These are phyloP conservation scores for Cryomyces antarcticus DNA, from an alignment of 495 filamentous ascomycete genomes.

Conservation along the genomic window DNA sequence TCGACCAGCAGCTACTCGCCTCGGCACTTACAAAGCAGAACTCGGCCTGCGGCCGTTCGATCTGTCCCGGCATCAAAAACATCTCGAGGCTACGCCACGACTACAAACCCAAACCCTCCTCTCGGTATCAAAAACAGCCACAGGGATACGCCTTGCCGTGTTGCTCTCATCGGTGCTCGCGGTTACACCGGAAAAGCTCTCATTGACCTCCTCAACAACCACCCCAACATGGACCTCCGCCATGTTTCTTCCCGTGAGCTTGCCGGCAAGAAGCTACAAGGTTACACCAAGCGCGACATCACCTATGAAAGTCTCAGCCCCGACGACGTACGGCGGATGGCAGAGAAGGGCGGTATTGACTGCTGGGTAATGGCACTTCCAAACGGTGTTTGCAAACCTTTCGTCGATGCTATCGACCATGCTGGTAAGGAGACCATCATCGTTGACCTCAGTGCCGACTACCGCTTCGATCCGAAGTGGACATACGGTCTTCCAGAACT, in stretches of 20 bases:
- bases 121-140: conserved; percentile 81
- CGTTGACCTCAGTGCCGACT: conserved; percentile 86
- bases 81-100: conserved; percentile 34
- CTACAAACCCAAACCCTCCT: conserved; percentile 94
- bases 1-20: background rate
- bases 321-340: conserved; percentile 83
- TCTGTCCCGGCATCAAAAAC: background rate
- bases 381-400: conserved; percentile 93
- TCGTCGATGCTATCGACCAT: conserved; percentile 75
- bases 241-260: conserved; percentile 93
- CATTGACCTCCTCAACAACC: conserved; percentile 70
- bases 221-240: conserved; percentile 84
- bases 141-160: conserved; percentile 57
- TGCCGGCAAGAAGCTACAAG: conserved; percentile 72
- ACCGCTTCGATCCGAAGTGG: conserved; percentile 79
- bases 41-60: background rate
- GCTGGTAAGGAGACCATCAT: conserved; percentile 58
- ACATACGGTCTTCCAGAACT: conserved; percentile 92
- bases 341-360: conserved; percentile 78
- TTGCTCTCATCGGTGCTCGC: conserved; percentile 86
- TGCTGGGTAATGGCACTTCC: conserved; percentile 98
- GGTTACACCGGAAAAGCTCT: conserved; percentile 92
- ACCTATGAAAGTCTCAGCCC: conserved; percentile 79
- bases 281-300: conserved; percentile 83
- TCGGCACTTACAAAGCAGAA: background rate